Evolutionary conservation across 306 rosid genomes (phyloP), one percentile per base, ranked within the genome.

Genomic region (Cotoneaster glaucophyllus): DNA sequence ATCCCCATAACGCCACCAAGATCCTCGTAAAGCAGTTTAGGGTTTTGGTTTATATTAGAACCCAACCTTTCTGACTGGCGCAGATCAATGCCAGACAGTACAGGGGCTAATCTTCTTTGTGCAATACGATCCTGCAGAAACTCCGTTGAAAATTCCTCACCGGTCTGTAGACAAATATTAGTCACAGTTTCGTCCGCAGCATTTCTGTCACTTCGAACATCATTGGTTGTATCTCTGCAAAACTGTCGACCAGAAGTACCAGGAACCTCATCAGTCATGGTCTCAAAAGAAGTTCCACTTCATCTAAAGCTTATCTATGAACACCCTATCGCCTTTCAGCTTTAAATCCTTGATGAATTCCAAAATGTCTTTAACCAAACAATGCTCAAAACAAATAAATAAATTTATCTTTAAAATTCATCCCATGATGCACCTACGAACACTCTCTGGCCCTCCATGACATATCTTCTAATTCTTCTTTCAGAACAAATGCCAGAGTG

Each of bases 121-220:
- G 83, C 85, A 71, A 77, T 78, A 70, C 91, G 93, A 48, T 92
- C 99, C 25, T 88, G 89, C 72, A 88, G 64, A 84, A 96, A 96
- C 64, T 92, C 88, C 0, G 89, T 54, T 21, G 99, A 87, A 82
- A 96, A 96, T 82, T 90, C 99, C 87, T 92, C 98, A 28, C 98
- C 99, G 0, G 99, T 96, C 82, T 88, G 96, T 57, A 54, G 4
- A 84, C 90, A 92, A 68, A 92, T 74, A 76, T 87, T 74, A 70
- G 81, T 80, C 61, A 1, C 84, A 77, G 80, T 74, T 61, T 58
- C 65, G 54, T 77, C 87, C 44, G 77, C 78, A 74, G 78, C 59
- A 22, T 67, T 59, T 76, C 41, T 77, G 71, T 79, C 75, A 22
- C 76, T 77, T 26, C 67, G 64, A 70, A 81, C 86, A 83, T 41